Percentiles rank a stretch among this genome's conserved stretches.
phyloP scores from a whole-genome alignment of 2,329 filamentous ascomycete species.

The Pseudogymnoascus sp. region DNA sequence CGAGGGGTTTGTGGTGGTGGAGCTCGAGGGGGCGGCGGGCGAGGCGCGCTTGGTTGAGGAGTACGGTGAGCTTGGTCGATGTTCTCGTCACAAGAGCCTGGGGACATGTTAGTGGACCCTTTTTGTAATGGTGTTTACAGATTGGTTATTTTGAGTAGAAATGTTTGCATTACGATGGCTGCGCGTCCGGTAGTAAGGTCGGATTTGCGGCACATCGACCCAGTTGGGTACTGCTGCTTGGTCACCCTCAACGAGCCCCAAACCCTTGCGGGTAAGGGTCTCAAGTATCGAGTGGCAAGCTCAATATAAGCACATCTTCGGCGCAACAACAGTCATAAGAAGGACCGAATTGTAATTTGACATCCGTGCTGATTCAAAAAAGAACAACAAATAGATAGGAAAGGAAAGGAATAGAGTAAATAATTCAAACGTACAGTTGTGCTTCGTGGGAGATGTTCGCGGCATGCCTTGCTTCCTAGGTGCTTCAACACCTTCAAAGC shows the following conservation, averaged over 20 bases:
- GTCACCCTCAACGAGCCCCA: slow-evolving; percentile 11
- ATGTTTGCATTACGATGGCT: slow-evolving; percentile 10
- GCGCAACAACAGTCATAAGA: slow-evolving; percentile 86
- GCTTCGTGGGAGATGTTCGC: slow-evolving; percentile 40
- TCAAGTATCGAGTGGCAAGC: slow-evolving; percentile 19
- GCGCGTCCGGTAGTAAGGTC: not conserved
- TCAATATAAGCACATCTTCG: slow-evolving; percentile 96
- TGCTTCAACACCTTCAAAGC: slow-evolving; percentile 51
- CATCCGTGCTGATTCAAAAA: slow-evolving; percentile 70
- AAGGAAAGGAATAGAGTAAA: slow-evolving; percentile 13
- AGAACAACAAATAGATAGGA: not conserved
- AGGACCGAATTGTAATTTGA: slow-evolving; percentile 96
- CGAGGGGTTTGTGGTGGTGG: slow-evolving; percentile 79
- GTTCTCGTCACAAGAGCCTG: slow-evolving; percentile 22
- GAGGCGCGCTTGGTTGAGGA: slow-evolving; percentile 54
- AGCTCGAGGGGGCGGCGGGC: slow-evolving; percentile 73
- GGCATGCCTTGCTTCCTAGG: slow-evolving; percentile 47
- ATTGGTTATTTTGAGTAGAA: slow-evolving; percentile 28
- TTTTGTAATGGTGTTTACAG: slow-evolving; percentile 29
- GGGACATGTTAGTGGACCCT: slow-evolving; percentile 17
- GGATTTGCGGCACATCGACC: not conserved
- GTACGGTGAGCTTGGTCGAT: slow-evolving; percentile 40
- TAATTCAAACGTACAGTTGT: slow-evolving; percentile 20
- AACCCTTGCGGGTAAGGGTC: slow-evolving; percentile 9
- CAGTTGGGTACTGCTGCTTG: slow-evolving; percentile 10